Conservation (phyloP, 495 filamentous ascomycete species). For the Gamarada debralockiae region DNA sequence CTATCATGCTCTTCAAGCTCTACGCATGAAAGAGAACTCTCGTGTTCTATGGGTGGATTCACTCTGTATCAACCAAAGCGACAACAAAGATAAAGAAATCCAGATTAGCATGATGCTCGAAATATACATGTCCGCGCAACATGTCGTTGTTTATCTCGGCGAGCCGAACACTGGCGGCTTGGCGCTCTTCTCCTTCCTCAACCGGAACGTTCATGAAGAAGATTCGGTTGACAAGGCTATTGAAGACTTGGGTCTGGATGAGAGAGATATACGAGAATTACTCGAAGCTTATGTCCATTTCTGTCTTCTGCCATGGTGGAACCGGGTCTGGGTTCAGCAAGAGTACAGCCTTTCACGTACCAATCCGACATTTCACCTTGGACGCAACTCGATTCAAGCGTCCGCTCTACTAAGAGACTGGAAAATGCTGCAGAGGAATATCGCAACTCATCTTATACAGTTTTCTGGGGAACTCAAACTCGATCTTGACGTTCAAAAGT, state of each 20-base stretch:
- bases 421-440: neutral
- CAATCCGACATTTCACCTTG: neutral
- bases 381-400: neutral
- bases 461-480: neutral
- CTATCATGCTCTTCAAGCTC: neutral
- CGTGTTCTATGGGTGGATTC: neutral
- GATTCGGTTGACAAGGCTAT: neutral
- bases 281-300: neutral
- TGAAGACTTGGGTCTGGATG: neutral
- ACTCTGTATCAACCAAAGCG: constrained; percentile 15
- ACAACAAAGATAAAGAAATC: constrained; percentile 8
- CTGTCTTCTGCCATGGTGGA: neutral
- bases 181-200: neutral
- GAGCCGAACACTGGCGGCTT: neutral
- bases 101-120: constrained; percentile 12
- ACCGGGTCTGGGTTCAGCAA: neutral
- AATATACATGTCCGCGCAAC: constrained; percentile 5
- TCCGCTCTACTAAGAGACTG: neutral
- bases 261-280: neutral
- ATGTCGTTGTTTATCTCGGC: neutral
- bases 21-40: neutral
- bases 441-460: neutral
- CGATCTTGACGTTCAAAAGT: neutral
- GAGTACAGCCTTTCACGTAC: neutral
- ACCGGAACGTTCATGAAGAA: neutral